Base-by-base conservation (phyloP, 345 rosid species). In the Chamaenerion angustifolium region DNA sequence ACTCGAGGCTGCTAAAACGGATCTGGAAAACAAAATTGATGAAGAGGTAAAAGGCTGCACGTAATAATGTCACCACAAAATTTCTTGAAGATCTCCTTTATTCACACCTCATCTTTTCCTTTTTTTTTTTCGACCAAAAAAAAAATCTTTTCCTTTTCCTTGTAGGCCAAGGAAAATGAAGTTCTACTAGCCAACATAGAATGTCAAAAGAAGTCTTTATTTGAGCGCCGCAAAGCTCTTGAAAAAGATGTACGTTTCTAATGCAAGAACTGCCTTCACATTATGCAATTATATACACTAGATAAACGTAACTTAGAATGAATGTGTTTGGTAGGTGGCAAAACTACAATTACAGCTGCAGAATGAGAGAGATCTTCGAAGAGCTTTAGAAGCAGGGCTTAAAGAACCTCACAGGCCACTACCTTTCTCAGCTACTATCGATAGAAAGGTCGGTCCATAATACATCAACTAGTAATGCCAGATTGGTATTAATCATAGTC, bases 261-360 rank as follows among this genome's bases (percentile, higher is more conserved):
- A 31, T 31, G 37, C 37, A 31, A 31, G 37, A 31, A 31, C 37
- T 8, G 5, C 37, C 37, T 31, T 31, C 37, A 31, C 37, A 3
- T 7, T 31, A 31, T 5, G 5, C 37, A 31, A 31, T 31, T 31
- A 31, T 31, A 31, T 31, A 8, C 37, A 31, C 37, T 31, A 31
- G 37, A 31, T 31, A 7, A 3, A 5, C 37, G 10, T 31, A 31
- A 31, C 37, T 31, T 31, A 31, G 10, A 31, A 3, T 8, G 37
- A 31, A 31, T 8, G 37, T 31, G 37, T 59, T 50, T 43, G 68
- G 41, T 68, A 92, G 96, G 96, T 92, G 62, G 78, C 64, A 62
- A 84, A 82, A 67, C 78, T 92, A 48, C 78, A 78, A 65, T 88
- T 75, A 52, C 79, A 77, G 65, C 72, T 92, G 72, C 88, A 72